Conservation (phyloP, 345 rosid genomes). For the Microcos paniculata region DNA sequence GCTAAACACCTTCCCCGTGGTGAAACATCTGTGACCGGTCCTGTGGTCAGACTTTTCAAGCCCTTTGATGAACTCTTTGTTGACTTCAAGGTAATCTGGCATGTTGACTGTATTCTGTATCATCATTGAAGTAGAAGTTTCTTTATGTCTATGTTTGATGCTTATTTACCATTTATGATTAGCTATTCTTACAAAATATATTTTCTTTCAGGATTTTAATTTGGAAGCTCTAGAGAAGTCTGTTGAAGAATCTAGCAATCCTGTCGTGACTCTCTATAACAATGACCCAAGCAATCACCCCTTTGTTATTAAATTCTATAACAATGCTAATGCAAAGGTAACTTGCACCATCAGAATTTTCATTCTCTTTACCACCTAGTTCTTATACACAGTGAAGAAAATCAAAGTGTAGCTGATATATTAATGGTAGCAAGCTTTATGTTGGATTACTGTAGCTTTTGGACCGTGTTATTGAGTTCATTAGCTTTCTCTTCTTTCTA, state of each 20-base stretch:
- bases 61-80: slow-evolving; percentile 90
- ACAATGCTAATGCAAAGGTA: slow-evolving; percentile 75
- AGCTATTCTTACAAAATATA: neutral
- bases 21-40: slow-evolving; percentile 78
- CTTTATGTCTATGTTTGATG: neutral
- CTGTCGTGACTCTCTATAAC: slow-evolving; percentile 67
- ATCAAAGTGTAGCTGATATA: neutral
- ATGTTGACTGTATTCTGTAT: neutral
- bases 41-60: slow-evolving; percentile 87
- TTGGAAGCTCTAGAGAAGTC: slow-evolving; percentile 79
- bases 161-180: neutral
- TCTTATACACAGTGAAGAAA: neutral
- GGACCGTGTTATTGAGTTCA: neutral
- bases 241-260: slow-evolving; percentile 71
- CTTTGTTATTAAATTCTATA: slow-evolving; percentile 74
- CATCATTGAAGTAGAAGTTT: neutral
- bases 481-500: neutral
- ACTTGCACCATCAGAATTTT: neutral
- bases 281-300: slow-evolving; percentile 78
- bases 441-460: neutral
- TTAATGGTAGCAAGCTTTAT: neutral
- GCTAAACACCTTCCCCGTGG: slow-evolving; percentile 93
- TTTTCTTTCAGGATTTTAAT: slow-evolving; percentile 62
- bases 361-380: neutral
- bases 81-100: slow-evolving; percentile 64